Conservation (phyloP, 495 filamentous ascomycete species). For the Glonium stellatum region DNA sequence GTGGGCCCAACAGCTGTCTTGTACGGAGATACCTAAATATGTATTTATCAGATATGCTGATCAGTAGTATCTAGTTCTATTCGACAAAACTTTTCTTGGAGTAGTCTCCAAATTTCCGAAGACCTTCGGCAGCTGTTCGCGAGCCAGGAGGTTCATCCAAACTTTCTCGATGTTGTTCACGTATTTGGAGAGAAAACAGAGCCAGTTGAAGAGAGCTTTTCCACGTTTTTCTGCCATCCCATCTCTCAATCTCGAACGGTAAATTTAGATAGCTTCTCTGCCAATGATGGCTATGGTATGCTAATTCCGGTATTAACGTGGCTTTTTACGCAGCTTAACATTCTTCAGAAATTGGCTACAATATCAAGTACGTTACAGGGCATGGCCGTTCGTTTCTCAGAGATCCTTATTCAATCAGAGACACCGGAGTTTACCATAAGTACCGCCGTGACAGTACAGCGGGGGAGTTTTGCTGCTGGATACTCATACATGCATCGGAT, state of each 20-base stretch:
- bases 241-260: background rate
- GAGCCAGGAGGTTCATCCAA: background rate
- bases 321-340: background rate
- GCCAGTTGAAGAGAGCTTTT: background rate
- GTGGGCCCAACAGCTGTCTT: background rate
- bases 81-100: slow-evolving; percentile 1
- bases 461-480: background rate
- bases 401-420: slow-evolving; percentile 1
- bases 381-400: background rate
- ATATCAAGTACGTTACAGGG: background rate
- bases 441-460: background rate
- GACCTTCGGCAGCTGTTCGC: background rate
- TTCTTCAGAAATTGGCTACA: background rate
- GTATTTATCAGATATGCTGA: background rate
- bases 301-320: background rate
- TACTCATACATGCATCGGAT: background rate
- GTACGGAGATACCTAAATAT: background rate
- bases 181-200: slow-evolving; percentile 3
- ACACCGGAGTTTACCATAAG: background rate
- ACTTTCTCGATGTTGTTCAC: slow-evolving; percentile 2
- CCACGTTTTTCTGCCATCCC: background rate
- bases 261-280: background rate
- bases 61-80: background rate
- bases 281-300: background rate
- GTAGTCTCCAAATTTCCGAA: background rate